Evolutionary conservation across 805 yeast species (phyloP).

Genomic region (Saturnispora hagleri): DNA sequence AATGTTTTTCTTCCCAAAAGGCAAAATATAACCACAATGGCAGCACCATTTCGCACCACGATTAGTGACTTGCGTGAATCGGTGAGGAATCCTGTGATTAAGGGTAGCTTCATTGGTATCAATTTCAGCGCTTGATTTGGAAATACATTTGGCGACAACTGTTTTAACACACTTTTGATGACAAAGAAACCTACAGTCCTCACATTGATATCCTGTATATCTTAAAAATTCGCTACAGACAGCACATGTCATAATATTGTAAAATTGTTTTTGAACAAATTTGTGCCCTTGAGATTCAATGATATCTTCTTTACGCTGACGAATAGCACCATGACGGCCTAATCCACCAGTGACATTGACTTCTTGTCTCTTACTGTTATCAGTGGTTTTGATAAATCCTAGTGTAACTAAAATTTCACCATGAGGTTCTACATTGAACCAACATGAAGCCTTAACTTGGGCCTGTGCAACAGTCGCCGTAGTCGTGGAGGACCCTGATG

Average conservation of each 20-base stretch:
- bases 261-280: slow-evolving; percentile 90
- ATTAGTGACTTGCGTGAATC: slow-evolving; percentile 86
- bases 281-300: slow-evolving; percentile 96
- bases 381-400: slow-evolving; percentile 61
- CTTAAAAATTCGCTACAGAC: slow-evolving; percentile 92
- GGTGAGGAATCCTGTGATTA: slow-evolving; percentile 94
- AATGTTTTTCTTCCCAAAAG: slow-evolving; percentile 90
- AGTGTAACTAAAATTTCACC: slow-evolving; percentile 78
- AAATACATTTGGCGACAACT: slow-evolving; percentile 76
- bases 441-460: slow-evolving; percentile 43
- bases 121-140: slow-evolving; percentile 59
- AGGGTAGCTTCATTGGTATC: slow-evolving; percentile 71
- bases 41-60: slow-evolving; percentile 99
- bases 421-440: slow-evolving; percentile 90
- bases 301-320: slow-evolving; percentile 84
- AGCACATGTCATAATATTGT: slow-evolving; percentile 95
- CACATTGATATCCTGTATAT: slow-evolving; percentile 80
- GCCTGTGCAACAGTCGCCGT: neutral
- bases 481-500: neutral
- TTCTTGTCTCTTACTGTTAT: slow-evolving; percentile 35
- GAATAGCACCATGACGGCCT: slow-evolving; percentile 96
- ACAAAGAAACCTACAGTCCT: slow-evolving; percentile 72
- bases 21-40: slow-evolving; percentile 94
- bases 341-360: slow-evolving; percentile 51
- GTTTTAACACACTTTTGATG: slow-evolving; percentile 75